Conservation (phyloP, 2,329 filamentous ascomycete species). For the Ascochyta rabiei region DNA sequence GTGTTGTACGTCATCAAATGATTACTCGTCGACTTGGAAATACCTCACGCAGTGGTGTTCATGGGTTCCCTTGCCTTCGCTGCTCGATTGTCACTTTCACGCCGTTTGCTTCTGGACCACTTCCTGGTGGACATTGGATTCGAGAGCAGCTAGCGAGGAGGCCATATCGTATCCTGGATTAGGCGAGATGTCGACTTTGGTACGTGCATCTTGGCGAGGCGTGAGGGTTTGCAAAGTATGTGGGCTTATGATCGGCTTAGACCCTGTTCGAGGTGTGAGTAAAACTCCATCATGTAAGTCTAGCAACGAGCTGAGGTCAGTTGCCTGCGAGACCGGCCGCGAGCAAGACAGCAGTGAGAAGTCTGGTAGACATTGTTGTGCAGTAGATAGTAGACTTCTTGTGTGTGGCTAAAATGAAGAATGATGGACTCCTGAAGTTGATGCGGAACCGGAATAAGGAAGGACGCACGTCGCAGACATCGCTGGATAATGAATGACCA, state of each 20-base stretch:
- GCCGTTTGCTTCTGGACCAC: background rate
- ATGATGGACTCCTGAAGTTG: no score
- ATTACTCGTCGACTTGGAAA: no score
- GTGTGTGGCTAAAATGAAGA: background rate
- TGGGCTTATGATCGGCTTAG: slow-evolving; percentile 1
- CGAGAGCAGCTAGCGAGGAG: background rate
- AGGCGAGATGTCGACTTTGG: background rate
- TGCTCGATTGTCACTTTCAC: background rate
- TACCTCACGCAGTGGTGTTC: no score
- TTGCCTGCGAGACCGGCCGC: slow-evolving; percentile 12
- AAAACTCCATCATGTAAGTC: background rate
- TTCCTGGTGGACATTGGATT: background rate
- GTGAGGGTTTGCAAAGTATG: background rate
- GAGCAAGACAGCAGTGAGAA: slow-evolving; percentile 6
- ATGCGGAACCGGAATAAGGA: no score
- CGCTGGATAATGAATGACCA: background rate
- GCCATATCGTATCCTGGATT: background rate
- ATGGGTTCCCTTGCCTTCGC: background rate
- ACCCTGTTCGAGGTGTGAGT: background rate
- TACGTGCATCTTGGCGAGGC: background rate
- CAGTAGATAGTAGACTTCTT: background rate
- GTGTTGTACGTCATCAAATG: background rate
- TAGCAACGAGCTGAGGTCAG: background rate
- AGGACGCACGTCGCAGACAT: slow-evolving; percentile 7
- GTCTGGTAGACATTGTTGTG: slow-evolving; percentile 3